Conservation (phyloP, 306 rosid species). For the Notholithocarpus densiflorus region DNA sequence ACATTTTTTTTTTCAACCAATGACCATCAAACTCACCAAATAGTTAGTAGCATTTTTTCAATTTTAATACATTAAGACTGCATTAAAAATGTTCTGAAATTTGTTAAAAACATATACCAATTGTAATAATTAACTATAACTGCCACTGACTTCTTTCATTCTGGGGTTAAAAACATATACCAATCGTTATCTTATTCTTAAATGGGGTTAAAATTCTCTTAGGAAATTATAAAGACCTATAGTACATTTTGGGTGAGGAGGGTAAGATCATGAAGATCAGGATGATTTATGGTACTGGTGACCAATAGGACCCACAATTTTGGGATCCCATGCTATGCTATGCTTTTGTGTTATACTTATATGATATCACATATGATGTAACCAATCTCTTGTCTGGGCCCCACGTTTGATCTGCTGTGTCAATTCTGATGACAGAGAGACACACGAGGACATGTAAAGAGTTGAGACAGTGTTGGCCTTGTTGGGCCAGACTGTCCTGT, state of each 20-base stretch:
- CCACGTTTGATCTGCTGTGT: constrained; percentile 9
- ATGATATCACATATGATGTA: not conserved
- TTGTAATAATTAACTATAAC: constrained; percentile 8
- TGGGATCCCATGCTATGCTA: constrained; percentile 13
- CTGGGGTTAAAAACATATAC: no score
- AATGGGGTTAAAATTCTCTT: not conserved
- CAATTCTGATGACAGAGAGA: not conserved
- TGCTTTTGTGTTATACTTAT: no score
- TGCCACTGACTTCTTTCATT: not conserved
- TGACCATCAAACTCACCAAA: no score
- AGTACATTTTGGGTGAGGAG: not conserved
- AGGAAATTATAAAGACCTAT: not conserved
- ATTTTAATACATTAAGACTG: no score
- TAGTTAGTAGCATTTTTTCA: no score
- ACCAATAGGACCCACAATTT: constrained; percentile 12
- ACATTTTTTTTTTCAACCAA: no score
- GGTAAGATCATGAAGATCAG: not conserved
- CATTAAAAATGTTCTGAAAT: no score
- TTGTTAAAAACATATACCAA: no score
- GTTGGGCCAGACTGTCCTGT: not conserved
- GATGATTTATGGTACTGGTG: constrained; percentile 11
- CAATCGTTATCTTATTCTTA: not conserved
- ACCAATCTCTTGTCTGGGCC: not conserved
- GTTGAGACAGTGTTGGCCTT: not conserved
- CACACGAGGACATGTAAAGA: not conserved